Conservation (phyloP, 306 rosid genomes). For the Lotus japonicus region DNA sequence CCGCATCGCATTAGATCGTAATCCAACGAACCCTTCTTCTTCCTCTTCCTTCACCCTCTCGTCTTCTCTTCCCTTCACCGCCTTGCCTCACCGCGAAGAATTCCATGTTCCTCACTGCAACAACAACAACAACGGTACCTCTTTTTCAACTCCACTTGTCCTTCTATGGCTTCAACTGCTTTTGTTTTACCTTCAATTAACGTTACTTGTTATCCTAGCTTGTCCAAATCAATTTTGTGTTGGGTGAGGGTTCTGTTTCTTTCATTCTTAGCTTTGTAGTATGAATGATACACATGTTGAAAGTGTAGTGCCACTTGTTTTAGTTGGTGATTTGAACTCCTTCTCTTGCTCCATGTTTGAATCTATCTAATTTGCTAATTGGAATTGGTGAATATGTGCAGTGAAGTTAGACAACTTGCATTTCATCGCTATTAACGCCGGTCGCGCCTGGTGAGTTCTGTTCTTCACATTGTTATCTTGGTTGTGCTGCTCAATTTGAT, state of each 20-base stretch:
- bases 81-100: slow-evolving; percentile 1
- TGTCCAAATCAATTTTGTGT: too few relatives aligned
- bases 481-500: neutral
- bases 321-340: neutral
- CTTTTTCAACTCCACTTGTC: neutral
- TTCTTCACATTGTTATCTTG: slow-evolving; percentile 13
- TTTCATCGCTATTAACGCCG: neutral
- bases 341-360: neutral
- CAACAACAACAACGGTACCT: slow-evolving; percentile 30
- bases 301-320: neutral
- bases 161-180: neutral
- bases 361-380: neutral
- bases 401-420: neutral
- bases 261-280: too few relatives aligned
- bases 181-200: slow-evolving; percentile 1
- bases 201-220: too few relatives aligned
- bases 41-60: neutral
- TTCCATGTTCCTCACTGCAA: neutral
- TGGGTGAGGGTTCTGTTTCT: too few relatives aligned
- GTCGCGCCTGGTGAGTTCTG: neutral
- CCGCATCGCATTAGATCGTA: slow-evolving; percentile 39
- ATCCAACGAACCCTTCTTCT: neutral
- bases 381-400: neutral
- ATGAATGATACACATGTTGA: too few relatives aligned
- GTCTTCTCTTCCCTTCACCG: neutral